phyloP scores from a whole-genome alignment of 78 protist species.

The Dictyostelium discoideum region DNA sequence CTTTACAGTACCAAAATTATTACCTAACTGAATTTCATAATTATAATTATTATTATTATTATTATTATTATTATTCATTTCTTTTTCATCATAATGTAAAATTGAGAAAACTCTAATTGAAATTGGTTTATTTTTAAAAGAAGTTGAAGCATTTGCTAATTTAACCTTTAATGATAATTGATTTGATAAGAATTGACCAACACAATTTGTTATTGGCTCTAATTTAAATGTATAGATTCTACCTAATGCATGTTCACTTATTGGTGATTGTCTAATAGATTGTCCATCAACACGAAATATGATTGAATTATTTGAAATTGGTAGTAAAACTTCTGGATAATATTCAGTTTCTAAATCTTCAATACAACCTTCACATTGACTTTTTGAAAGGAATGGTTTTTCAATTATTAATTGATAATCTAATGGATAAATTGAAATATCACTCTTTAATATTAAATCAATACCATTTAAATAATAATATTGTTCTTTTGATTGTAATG shows the following conservation, averaged over 20 bases:
- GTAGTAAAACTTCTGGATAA: background rate
- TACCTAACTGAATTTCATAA: background rate
- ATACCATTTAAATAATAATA: background rate
- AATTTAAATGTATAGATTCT: background rate
- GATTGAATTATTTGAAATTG: background rate
- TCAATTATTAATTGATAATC: background rate
- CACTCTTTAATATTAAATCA: background rate
- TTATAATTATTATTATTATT: background rate
- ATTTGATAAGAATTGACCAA: background rate
- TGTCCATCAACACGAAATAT: background rate
- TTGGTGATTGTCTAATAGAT: background rate
- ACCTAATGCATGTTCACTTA: background rate
- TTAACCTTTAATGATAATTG: background rate
- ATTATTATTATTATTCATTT: background rate
- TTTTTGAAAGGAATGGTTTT: background rate
- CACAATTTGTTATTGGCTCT: background rate
- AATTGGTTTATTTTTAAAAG: background rate
- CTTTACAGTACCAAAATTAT: background rate
- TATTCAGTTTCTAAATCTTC: background rate
- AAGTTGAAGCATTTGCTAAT: background rate
- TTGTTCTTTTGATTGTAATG: background rate
- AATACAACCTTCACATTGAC: background rate
- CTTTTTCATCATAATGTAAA: background rate
- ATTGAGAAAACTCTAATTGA: background rate
- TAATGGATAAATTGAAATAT: background rate